A percentile compares a stretch with the other conserved stretches of the same genome.
Evolutionary conservation across 352 stramenopile species (phyloP).

Genomic region (Pilasporangium apinafurcum): DNA sequence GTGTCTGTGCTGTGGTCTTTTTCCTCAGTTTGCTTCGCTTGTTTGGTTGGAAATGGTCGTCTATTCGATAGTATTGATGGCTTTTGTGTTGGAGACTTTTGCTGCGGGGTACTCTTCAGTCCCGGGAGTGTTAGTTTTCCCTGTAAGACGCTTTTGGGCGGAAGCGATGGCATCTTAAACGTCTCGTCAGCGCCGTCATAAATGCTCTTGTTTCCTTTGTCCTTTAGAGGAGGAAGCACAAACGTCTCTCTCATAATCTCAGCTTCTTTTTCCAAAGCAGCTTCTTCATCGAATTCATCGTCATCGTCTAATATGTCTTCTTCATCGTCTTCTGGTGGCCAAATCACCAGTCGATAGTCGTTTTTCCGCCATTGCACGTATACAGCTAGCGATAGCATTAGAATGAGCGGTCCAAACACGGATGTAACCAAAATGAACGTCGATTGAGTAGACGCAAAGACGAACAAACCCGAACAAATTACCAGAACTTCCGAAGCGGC

Average conservation of each 20-base stretch:
- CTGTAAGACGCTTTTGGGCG: constrained; percentile 35
- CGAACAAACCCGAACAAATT: constrained; percentile 75
- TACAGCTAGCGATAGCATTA: constrained; percentile 72
- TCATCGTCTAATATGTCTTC: constrained; percentile 77
- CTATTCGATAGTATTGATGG: too few relatives aligned
- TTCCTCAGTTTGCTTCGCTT: constrained; percentile 4
- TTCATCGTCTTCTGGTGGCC: constrained; percentile 74
- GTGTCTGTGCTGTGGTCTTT: neutral
- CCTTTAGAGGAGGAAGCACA: constrained; percentile 69
- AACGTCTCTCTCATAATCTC: constrained; percentile 73
- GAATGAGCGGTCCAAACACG: constrained; percentile 65
- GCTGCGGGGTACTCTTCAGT: neutral
- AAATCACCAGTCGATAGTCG: constrained; percentile 79
- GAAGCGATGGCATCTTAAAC: constrained; percentile 78
- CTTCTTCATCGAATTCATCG: constrained; percentile 61
- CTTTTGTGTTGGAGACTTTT: too few relatives aligned
- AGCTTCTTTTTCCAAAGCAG: constrained; percentile 67
- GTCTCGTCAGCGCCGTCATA: constrained; percentile 53
- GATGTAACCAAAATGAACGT: constrained; percentile 76
- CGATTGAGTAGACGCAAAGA: constrained; percentile 71
- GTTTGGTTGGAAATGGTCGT: too few relatives aligned
- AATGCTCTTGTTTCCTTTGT: constrained; percentile 42
- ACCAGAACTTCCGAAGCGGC: constrained; percentile 73
- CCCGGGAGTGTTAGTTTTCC: constrained; percentile 4
- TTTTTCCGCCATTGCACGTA: constrained; percentile 77